Base-by-base conservation (phyloP, 306 rosid species). In the Quillaja saponaria region DNA sequence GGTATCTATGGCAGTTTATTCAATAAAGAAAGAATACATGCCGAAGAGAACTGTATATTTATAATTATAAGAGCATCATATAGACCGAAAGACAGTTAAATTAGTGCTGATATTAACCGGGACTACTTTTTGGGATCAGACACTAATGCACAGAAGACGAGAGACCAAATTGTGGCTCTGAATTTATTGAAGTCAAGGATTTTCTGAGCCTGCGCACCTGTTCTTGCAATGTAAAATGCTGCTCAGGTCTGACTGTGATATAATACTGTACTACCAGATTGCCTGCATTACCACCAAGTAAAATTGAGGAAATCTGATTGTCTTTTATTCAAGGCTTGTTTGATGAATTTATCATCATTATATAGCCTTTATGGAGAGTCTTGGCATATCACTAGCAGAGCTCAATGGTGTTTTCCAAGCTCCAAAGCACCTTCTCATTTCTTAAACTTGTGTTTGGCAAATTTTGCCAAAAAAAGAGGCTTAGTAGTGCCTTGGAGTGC, bases 111-210 rank as follows among this genome's bases (percentile, higher is more conserved):
- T 51, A 15, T 42, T 60, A 52, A 61, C 65, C 40, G 48, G 47
- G 69, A 66, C 75, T 50, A 18, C 57, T 47, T 71, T 67, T 70
- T 58, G 56, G 66, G 69, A 15, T 75, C 63, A 35, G 77, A 55
- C 49, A 80, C 73, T 73, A 71, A 49, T 81, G 81, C 76, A 73
- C 81, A 75, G 85, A 69, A 78, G 67, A 61, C 68, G 81, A 71
- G 64, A 59, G 47, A 58, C 71, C 42, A 35, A 19, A 63, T 48
- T 54, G 50, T 66, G 80, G 58, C 49, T 62, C 69, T 55, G 50
- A 67, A 70, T 77, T 79, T 61, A 37, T 67, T 67, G 62, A 74
- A 55, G 57, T 40, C 60, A 39, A 38, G 69, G 67, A 72, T 63
- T 74, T 76, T 31, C 67, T 21, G 53, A 48, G 56, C 49, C 55